Percentiles rank a stretch among this genome's conserved stretches.
phyloP scores from a whole-genome alignment of 495 filamentous ascomycete species.

The Rhizodiscina lignyota region DNA sequence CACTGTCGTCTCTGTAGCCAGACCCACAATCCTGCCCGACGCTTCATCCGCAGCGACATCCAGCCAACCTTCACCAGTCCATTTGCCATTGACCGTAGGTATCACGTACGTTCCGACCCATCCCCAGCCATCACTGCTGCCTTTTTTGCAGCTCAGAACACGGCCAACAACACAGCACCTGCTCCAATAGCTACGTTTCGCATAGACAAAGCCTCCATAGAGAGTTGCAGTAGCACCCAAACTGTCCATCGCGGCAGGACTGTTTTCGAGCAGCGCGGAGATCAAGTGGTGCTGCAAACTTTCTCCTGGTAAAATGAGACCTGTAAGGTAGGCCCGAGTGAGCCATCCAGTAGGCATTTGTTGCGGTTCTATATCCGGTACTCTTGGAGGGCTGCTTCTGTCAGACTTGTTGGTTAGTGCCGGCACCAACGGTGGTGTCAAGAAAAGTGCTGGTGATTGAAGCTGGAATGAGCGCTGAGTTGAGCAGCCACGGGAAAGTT shows the following conservation, averaged over 20 bases:
- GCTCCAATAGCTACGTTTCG: conserved; percentile 64
- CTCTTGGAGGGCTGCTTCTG: too few relatives aligned
- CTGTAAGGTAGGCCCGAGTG: conserved; percentile 61
- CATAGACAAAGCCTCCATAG: conserved; percentile 63
- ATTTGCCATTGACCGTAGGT: conserved; percentile 28
- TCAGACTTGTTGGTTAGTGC: too few relatives aligned
- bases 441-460: conserved; percentile 1
- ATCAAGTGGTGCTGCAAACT: conserved; percentile 60
- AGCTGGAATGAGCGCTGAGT: conserved; percentile 8
- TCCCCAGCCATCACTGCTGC: conserved; percentile 58
- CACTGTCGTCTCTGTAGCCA: not conserved
- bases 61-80: conserved; percentile 61
- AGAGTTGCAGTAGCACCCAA: conserved; percentile 57
- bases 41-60: too few relatives aligned
- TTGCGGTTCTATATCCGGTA: too few relatives aligned
- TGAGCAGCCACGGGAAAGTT: too few relatives aligned
- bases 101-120: conserved; percentile 50
- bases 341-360: conserved; percentile 38
- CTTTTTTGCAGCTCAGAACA: conserved; percentile 48
- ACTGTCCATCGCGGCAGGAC: conserved; percentile 40
- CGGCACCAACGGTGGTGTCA: too few relatives aligned
- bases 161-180: conserved; percentile 60
- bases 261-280: conserved; percentile 61
- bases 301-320: conserved; percentile 65
- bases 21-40: not conserved